Percentiles rank a stretch among this genome's conserved stretches.
Conservation (phyloP, 495 filamentous ascomycete genomes). For the Daldinia loculata region DNA sequence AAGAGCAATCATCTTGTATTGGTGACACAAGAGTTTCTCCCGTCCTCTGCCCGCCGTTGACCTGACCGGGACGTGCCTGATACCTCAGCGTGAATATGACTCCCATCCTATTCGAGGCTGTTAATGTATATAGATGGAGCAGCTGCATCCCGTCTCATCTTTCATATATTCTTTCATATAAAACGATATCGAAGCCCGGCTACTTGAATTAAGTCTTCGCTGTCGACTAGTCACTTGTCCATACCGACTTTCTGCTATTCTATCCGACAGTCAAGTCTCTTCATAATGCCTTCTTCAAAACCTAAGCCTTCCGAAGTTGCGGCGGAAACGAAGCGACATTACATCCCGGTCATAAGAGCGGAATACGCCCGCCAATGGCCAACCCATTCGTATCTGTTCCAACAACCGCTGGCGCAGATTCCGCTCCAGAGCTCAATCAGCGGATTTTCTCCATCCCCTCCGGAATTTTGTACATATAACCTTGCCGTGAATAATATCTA, state of each 20-base stretch:
- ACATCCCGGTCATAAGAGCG: slow-evolving; percentile 66
- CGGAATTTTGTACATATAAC: slow-evolving; percentile 51
- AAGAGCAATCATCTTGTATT: slow-evolving; percentile 46
- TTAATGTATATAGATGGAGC: slow-evolving; percentile 22
- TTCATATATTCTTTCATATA: slow-evolving; percentile 18
- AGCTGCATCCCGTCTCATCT: slow-evolving; percentile 18
- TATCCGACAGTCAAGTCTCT: background rate
- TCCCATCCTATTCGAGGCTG: slow-evolving; percentile 15
- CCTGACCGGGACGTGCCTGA: slow-evolving; percentile 15
- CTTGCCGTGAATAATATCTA: background rate
- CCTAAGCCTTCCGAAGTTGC: slow-evolving; percentile 75
- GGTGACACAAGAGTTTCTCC: slow-evolving; percentile 45
- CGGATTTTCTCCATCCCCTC: slow-evolving; percentile 46
- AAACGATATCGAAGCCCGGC: slow-evolving; percentile 23
- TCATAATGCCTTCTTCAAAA: slow-evolving; percentile 65
- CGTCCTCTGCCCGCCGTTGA: slow-evolving; percentile 17
- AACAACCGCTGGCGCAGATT: slow-evolving; percentile 52
- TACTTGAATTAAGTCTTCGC: slow-evolving; percentile 6
- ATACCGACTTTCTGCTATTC: background rate
- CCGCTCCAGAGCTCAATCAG: slow-evolving; percentile 46
- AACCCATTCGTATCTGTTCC: slow-evolving; percentile 60
- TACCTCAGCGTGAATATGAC: slow-evolving; percentile 26
- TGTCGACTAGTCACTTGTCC: slow-evolving; percentile 13
- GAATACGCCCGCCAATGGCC: slow-evolving; percentile 57
- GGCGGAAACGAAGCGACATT: slow-evolving; percentile 70